These are phyloP conservation scores for Paradendryphiella salina DNA, from an alignment of 2,329 filamentous ascomycete genomes.

Conservation along the genomic window DNA sequence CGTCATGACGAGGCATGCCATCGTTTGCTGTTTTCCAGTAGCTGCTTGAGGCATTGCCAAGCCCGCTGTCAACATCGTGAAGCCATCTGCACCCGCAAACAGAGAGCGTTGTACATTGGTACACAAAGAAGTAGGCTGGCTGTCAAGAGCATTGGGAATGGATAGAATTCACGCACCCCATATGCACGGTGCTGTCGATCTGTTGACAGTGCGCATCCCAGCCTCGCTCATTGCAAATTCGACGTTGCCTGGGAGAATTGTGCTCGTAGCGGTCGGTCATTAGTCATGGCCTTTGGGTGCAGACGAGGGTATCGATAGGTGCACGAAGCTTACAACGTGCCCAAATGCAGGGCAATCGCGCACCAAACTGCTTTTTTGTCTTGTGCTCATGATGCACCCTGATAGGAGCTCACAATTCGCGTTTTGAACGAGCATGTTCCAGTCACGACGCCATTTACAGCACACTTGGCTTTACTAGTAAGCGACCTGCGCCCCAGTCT, in stretches of 20 bases:
- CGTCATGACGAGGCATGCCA: background rate
- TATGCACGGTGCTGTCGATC: slow-evolving; percentile 26
- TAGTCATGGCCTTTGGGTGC: background rate
- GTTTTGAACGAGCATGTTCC: background rate
- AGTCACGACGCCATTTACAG: background rate
- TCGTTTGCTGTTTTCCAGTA: background rate
- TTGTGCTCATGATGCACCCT: no score
- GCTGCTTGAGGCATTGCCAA: background rate
- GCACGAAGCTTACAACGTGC: no score
- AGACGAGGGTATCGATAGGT: no score
- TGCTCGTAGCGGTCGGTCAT: background rate
- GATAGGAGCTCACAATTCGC: no score
- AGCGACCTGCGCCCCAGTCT: slow-evolving; percentile 25
- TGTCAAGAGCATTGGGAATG: slow-evolving; percentile 11
- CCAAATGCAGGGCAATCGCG: no score
- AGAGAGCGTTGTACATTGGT: slow-evolving; percentile 22
- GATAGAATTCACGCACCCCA: slow-evolving; percentile 8
- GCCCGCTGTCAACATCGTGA: background rate
- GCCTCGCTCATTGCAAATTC: slow-evolving; percentile 30
- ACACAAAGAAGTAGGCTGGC: slow-evolving; percentile 27
- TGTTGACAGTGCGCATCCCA: slow-evolving; percentile 34
- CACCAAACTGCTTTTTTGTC: no score
- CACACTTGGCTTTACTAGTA: background rate
- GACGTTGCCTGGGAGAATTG: slow-evolving; percentile 4
- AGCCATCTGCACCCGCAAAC: slow-evolving; percentile 11